These are phyloP conservation scores for Pythium myriotylum DNA, from an alignment of 352 stramenopile species.

Conservation along the genomic window DNA sequence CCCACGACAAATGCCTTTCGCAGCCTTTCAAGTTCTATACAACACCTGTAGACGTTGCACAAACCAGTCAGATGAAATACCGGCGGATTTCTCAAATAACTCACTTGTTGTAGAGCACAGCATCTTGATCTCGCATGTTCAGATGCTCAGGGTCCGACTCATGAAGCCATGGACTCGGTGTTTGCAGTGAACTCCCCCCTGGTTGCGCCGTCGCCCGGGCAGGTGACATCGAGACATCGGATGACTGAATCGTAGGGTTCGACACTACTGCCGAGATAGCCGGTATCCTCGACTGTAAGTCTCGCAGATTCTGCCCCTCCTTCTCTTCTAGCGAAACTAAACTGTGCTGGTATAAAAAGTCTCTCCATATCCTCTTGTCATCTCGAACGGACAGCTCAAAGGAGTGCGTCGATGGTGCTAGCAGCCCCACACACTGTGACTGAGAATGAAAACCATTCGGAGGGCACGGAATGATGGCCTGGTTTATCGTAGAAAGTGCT, in stretches of 20 bases:
- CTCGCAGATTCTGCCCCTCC: constrained; percentile 30
- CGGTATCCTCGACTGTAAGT: constrained; percentile 27
- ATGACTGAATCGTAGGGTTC: background rate
- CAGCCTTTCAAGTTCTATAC: constrained; percentile 38
- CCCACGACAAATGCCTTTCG: constrained; percentile 37
- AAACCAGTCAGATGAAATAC: background rate
- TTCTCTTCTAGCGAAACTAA: constrained; percentile 20
- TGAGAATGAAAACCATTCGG: constrained; percentile 1
- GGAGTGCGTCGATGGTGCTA: background rate
- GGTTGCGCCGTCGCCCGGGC: background rate
- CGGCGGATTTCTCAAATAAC: no score
- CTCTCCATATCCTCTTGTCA: constrained; percentile 7
- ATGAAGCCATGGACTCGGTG: constrained; percentile 36
- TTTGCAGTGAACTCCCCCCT: no score
- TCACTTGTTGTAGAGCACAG: constrained; percentile 48
- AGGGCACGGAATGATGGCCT: background rate
- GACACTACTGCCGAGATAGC: constrained; percentile 21
- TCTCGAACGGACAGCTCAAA: constrained; percentile 4
- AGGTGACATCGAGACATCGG: constrained; percentile 20
- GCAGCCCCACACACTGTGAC: background rate
- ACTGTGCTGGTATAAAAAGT: constrained; percentile 40
- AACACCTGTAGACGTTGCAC: constrained; percentile 26
- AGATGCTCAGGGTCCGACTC: constrained; percentile 33
- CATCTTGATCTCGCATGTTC: constrained; percentile 41
- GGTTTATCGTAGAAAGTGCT: background rate